A percentile compares a stretch with the other conserved stretches of the same genome.
Evolutionary conservation across 371 early-diverging fungal genomes (phyloP).

Genomic region (Mucor circinelloides): DNA sequence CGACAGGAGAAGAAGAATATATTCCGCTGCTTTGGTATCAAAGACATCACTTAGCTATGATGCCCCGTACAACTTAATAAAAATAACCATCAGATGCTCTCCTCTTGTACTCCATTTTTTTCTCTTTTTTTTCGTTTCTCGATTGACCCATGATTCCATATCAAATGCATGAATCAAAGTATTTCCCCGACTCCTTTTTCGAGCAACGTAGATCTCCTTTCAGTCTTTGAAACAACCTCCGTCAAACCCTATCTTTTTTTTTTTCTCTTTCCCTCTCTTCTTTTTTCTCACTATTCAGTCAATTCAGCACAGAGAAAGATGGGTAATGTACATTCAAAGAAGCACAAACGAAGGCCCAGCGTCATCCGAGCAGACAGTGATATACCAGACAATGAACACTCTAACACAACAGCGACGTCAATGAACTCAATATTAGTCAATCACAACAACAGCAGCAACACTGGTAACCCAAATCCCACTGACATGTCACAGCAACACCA

Average conservation of each 20-base stretch:
- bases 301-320: background rate
- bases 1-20: background rate
- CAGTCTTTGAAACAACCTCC: background rate
- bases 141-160: no score
- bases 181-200: background rate
- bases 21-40: background rate
- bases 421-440: slow-evolving; percentile 46
- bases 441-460: slow-evolving; percentile 33
- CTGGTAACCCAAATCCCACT: slow-evolving; percentile 34
- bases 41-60: no score
- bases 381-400: slow-evolving; percentile 42
- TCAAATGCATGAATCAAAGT: background rate
- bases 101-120: no score
- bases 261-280: background rate
- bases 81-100: no score
- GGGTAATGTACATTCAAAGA: slow-evolving; percentile 39
- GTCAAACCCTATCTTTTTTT: background rate
- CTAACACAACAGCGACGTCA: slow-evolving; percentile 41
- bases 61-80: no score
- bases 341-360: slow-evolving; percentile 42
- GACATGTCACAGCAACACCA: background rate
- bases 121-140: no score
- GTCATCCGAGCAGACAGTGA: slow-evolving; percentile 32
- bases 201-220: background rate
- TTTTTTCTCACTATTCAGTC: background rate